Base-by-base conservation (phyloP, 2,329 filamentous ascomycete genomes). In the Calonectria crousiana region DNA sequence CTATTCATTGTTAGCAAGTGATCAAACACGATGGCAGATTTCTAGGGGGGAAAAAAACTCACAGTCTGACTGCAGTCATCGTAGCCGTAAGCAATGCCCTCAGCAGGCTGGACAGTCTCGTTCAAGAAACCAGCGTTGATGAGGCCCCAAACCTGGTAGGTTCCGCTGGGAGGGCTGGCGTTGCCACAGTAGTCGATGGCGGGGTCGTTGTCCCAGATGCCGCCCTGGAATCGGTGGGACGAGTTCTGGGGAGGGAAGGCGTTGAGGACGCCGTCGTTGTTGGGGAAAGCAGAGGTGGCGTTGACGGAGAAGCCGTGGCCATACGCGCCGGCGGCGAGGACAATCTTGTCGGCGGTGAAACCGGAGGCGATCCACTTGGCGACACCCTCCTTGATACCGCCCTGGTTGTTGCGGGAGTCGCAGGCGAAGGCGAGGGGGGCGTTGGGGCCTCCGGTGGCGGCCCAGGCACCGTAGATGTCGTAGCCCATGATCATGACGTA, bases 401-500 rank as follows among this genome's bases (percentile, higher is more conserved):
- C 77, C 13, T 77, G 75, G 20, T 47, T 73, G 76, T 79, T 79
- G 0, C 77, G 76, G 1, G 69, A 16, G 34, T 79, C 77, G 28
- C 77, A 79, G 0, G 60, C 30, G 18, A 56, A 53, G 9, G 36
- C 65, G 0, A 79, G 71, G 4, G 77, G 44, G 2, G 77, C 56
- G 23, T 79, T 77, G 2, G 77, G 77, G 0, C 77, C 77, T 4
- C 76, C 77, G 1, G 69, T 72, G 0, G 75, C 13, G 18, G 76
- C 34, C 77, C 77, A 79, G 8, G 72, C 74, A 5, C 77, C 77
- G 2, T 72, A 69, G n/a, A 78, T 49, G 1, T 79, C 77, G n/a
- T 79, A 79, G 69, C 75, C 77, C 77, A 79, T 79, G n/a, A 79
- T 56, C 74, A 79, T 78, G 32, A 79, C 53, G 52, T 79, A 78